Percentiles rank a stretch among this genome's conserved stretches.
Conservation (phyloP, 1,139 yeast species). For the Pneumocystis canis region DNA sequence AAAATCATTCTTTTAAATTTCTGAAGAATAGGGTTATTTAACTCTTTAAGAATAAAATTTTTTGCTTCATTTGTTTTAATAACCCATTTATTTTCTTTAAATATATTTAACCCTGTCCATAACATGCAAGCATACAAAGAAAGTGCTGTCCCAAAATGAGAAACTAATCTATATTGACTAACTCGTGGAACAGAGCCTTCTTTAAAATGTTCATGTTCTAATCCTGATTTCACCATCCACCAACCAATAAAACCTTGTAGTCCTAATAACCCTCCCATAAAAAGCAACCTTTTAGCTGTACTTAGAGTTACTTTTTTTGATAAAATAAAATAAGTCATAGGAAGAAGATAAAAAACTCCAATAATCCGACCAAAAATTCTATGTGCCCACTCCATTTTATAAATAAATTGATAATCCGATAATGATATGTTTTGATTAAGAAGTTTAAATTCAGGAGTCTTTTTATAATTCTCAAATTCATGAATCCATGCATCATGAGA, state of each 20-base stretch:
- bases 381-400: constrained; percentile 96
- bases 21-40: constrained; percentile 44
- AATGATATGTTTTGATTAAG: constrained; percentile 71
- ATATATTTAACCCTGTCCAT: constrained; percentile 72
- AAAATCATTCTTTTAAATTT: constrained; percentile 44
- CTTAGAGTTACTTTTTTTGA: constrained; percentile 52
- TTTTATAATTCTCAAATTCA: constrained; percentile 67
- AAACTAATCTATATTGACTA: constrained; percentile 83
- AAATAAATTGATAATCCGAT: constrained; percentile 90
- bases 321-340: constrained; percentile 68
- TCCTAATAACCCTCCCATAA: constrained; percentile 65
- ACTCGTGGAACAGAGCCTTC: constrained; percentile 76
- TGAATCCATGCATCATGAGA: constrained; percentile 65
- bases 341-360: constrained; percentile 67
- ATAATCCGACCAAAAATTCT: constrained; percentile 82
- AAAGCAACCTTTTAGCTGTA: constrained; percentile 42
- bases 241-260: constrained; percentile 94
- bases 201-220: constrained; percentile 63
- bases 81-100: not conserved
- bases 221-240: constrained; percentile 99
- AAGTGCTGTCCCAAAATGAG: constrained; percentile 91
- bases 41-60: constrained; percentile 25
- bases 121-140: constrained; percentile 74
- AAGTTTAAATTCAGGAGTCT: constrained; percentile 81
- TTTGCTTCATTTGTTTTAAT: not conserved